A percentile compares a stretch with the other conserved stretches of the same genome.
phyloP scores from a whole-genome alignment of 495 filamentous ascomycete species.

The Penicillium egyptiacum region DNA sequence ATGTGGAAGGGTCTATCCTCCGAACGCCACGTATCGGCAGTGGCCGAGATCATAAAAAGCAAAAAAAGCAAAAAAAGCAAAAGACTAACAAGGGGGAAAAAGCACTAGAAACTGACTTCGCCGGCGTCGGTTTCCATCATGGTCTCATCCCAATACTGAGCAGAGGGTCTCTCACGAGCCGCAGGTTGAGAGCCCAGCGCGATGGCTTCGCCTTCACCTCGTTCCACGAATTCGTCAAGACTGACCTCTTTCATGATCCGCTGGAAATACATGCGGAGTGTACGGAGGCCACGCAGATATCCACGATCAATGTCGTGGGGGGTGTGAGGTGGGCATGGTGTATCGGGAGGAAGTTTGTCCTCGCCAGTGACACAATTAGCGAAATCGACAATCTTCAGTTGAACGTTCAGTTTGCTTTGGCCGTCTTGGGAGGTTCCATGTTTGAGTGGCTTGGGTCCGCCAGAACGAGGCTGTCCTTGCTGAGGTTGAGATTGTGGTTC shows the following conservation, averaged over 20 bases:
- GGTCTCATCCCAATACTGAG: slow-evolving; percentile 45
- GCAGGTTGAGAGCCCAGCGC: slow-evolving; percentile 34
- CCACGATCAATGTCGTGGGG: slow-evolving; percentile 81
- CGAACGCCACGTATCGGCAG: slow-evolving; percentile 19
- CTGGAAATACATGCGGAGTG: slow-evolving; percentile 80
- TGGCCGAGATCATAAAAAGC: slow-evolving; percentile 11
- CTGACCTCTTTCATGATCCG: slow-evolving; percentile 80
- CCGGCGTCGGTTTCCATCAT: slow-evolving; percentile 48
- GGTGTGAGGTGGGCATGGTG: slow-evolving; percentile 77
- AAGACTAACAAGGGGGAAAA: not conserved
- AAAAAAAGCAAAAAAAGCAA: slow-evolving; percentile 3
- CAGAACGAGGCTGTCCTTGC: slow-evolving; percentile 13
- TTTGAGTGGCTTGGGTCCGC: slow-evolving; percentile 21
- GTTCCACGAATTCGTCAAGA: slow-evolving; percentile 53
- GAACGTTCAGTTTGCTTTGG: slow-evolving; percentile 56
- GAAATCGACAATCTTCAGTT: slow-evolving; percentile 97
- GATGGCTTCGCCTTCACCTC: slow-evolving; percentile 50
- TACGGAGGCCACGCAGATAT: slow-evolving; percentile 82
- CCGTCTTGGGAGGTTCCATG: slow-evolving; percentile 42
- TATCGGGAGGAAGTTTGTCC: slow-evolving; percentile 60
- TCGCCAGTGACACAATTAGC: slow-evolving; percentile 94
- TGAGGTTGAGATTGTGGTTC: slow-evolving; percentile 38
- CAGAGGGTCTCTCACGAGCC: slow-evolving; percentile 30
- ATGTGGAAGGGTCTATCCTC: slow-evolving; percentile 15
- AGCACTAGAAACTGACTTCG: slow-evolving; percentile 46